phyloP scores from a whole-genome alignment of 306 rosid genomes.

The Bauhinia variegata region DNA sequence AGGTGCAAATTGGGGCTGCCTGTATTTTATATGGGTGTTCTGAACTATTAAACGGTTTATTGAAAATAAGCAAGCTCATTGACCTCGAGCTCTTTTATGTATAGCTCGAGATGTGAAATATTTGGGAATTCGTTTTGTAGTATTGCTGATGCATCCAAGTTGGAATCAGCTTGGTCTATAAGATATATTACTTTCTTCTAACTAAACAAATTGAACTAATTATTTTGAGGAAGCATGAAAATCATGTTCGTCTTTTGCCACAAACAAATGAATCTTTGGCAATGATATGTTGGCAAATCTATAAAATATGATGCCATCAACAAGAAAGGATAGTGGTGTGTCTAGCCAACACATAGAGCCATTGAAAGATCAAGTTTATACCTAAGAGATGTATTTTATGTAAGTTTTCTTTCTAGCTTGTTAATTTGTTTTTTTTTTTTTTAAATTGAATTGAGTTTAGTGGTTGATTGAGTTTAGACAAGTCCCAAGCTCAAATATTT shows the following conservation, averaged over 20 bases:
- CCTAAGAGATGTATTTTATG: too few species aligned
- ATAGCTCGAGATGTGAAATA: slow-evolving; percentile 9
- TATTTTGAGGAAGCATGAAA: not conserved
- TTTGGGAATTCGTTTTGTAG: not conserved
- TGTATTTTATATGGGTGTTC: slow-evolving; percentile 9
- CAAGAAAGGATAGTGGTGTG: too few species aligned
- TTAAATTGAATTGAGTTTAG: too few species aligned
- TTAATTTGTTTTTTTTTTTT: too few species aligned
- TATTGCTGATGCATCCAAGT: not conserved
- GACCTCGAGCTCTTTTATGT: slow-evolving; percentile 25
- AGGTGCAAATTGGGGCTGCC: slow-evolving; percentile 11
- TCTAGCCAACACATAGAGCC: too few species aligned
- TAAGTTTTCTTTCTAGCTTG: too few species aligned
- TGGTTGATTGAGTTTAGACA: too few species aligned
- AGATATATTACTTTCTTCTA: not conserved
- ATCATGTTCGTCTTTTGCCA: not conserved
- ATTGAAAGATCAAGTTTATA: too few species aligned
- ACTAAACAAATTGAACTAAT: not conserved
- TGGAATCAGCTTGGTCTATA: not conserved
- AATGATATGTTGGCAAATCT: too few species aligned
- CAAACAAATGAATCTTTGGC: too few species aligned
- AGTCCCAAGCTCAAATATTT: too few species aligned
- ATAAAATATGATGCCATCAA: too few species aligned
- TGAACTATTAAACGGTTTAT: slow-evolving; percentile 7
- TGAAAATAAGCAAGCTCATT: slow-evolving; percentile 14